These are phyloP conservation scores for Daldinia sp. DNA, from an alignment of 2,329 filamentous ascomycete species.

Conservation along the genomic window DNA sequence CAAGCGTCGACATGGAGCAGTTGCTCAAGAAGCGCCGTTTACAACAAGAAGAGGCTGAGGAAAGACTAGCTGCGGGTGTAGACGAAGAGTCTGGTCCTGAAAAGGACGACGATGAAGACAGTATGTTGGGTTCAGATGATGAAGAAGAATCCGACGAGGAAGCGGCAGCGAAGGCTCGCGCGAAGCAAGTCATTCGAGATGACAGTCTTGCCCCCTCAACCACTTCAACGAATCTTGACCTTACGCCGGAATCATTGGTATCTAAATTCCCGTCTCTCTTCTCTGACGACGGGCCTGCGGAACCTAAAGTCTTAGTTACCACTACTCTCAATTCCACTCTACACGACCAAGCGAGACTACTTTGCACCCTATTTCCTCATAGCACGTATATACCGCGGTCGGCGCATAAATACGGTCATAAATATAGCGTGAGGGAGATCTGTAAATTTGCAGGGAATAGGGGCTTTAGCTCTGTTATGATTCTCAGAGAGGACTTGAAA, in stretches of 20 bases:
- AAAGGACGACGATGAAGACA: conserved; percentile 72
- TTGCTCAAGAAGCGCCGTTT: conserved; percentile 67
- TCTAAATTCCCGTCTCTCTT: conserved; percentile 74
- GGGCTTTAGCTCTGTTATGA: conserved; percentile 84
- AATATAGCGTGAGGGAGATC: conserved; percentile 93
- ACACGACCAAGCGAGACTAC: conserved; percentile 82
- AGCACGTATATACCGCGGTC: conserved; percentile 87
- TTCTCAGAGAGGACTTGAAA: conserved; percentile 92
- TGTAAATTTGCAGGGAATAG: conserved; percentile 84
- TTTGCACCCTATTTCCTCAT: conserved; percentile 88
- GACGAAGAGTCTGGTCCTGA: conserved; percentile 60
- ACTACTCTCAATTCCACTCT: conserved; percentile 90
- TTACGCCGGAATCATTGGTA: conserved; percentile 70
- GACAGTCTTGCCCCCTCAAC: conserved; percentile 69
- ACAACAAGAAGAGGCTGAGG: conserved; percentile 60
- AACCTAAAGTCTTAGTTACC: conserved; percentile 90
- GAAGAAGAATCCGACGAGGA: conserved; percentile 57
- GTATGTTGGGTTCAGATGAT: conserved; percentile 79
- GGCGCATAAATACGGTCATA: conserved; percentile 84
- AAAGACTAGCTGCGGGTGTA: conserved; percentile 61
- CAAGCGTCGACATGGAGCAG: conserved; percentile 69
- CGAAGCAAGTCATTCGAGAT: conserved; percentile 61
- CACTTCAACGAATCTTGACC: conserved; percentile 72
- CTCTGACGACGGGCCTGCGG: conserved; percentile 67
- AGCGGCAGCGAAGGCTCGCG: conserved; percentile 57